Conservation (phyloP, 306 rosid genomes). For the Acacia melanoxylon region DNA sequence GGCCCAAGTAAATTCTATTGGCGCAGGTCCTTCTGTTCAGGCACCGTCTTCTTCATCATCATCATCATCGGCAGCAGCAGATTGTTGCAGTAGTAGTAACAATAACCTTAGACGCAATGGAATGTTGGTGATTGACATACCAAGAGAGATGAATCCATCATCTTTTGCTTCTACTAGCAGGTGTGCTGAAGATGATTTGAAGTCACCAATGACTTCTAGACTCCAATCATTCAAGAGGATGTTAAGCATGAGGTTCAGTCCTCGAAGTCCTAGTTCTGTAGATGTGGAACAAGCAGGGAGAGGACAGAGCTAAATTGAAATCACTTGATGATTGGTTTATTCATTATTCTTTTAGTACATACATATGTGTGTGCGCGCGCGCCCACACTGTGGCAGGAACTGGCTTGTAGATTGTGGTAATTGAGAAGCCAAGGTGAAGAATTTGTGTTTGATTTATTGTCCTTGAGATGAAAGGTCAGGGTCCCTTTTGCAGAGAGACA, state of each 20-base stretch:
- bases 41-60: conserved; percentile 18
- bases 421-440: conserved; percentile 2
- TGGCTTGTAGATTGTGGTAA: background rate
- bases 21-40: conserved; percentile 38
- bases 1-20: conserved; percentile 55
- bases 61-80: conserved; percentile 23
- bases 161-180: conserved; percentile 49
- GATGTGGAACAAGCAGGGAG: conserved; percentile 54
- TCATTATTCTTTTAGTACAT: conserved; percentile 15
- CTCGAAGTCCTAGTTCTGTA: conserved; percentile 57
- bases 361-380: too few relatives aligned
- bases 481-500: conserved; percentile 29
- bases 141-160: conserved; percentile 41
- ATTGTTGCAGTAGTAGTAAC: background rate
- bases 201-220: conserved; percentile 61
- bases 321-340: background rate
- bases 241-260: conserved; percentile 61
- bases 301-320: conserved; percentile 44
- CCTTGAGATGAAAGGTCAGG: conserved; percentile 29
- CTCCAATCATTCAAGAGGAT: conserved; percentile 76
- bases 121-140: conserved; percentile 74
- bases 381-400: background rate
- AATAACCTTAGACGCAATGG: conserved; percentile 32
- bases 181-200: conserved; percentile 59
- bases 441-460: conserved; percentile 23